These are phyloP conservation scores for Dendrocalamus latiflorus DNA, from an alignment of 202 grass and related monocot species.

Conservation along the genomic window DNA sequence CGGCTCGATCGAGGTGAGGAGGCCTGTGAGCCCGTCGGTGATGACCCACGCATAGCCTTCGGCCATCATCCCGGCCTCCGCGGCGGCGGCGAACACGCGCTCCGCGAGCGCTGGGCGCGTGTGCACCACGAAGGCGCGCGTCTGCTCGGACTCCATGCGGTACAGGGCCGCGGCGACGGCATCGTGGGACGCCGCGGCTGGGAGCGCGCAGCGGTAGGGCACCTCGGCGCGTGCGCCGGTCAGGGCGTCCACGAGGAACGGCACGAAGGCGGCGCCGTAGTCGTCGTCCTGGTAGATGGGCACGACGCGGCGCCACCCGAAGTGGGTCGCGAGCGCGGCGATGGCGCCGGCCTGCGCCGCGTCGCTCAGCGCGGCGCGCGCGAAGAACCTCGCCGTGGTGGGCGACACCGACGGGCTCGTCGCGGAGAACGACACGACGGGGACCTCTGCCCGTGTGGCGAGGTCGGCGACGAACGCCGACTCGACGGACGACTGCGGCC, in stretches of 20 bases:
- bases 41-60: constrained; percentile 63
- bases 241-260: constrained; percentile 63
- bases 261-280: constrained; percentile 70
- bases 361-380: constrained; percentile 55
- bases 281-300: constrained; percentile 74
- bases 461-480: constrained; percentile 60
- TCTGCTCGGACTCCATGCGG: constrained; percentile 51
- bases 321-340: constrained; percentile 44
- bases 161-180: constrained; percentile 35
- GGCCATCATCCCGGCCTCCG: constrained; percentile 37
- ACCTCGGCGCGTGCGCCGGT: constrained; percentile 23
- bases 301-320: constrained; percentile 69
- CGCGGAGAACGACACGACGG: constrained; percentile 64
- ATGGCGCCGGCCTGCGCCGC: constrained; percentile 43
- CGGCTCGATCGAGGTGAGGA: constrained; percentile 33
- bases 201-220: constrained; percentile 56
- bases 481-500: constrained; percentile 56
- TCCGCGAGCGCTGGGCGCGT: constrained; percentile 33
- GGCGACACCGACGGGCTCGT: constrained; percentile 69
- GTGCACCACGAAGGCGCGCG: constrained; percentile 73
- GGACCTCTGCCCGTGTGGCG: constrained; percentile 53
- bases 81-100: constrained; percentile 34
- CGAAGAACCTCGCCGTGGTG: constrained; percentile 40
- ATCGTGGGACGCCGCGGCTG: not conserved
- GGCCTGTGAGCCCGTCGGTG: constrained; percentile 47